These are phyloP conservation scores for Aspergillus hiratsukae DNA, from an alignment of 2,329 filamentous ascomycete genomes.

Conservation along the genomic window DNA sequence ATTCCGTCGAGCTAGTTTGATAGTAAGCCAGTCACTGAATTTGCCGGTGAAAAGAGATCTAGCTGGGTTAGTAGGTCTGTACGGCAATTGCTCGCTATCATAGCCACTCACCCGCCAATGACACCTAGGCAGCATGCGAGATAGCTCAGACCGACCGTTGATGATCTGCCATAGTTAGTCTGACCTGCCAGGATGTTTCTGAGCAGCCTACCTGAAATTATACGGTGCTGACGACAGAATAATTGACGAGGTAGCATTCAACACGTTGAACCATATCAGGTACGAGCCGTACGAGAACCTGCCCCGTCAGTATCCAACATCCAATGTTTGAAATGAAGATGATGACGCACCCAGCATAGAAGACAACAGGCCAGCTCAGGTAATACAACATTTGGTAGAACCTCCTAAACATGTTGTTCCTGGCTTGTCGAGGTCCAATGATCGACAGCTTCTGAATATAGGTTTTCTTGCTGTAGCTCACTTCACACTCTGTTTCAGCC, in stretches of 20 bases:
- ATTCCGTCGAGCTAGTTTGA: slow-evolving; percentile 37
- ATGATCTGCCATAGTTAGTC: slow-evolving; percentile 24
- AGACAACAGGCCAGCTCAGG: slow-evolving; percentile 36
- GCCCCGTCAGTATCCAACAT: slow-evolving; percentile 3
- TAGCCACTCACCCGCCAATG: slow-evolving; percentile 22
- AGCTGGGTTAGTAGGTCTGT: neutral
- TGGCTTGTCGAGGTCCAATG: slow-evolving; percentile 20
- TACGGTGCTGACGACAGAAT: slow-evolving; percentile 34
- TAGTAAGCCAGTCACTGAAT: slow-evolving; percentile 37
- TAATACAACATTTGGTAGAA: slow-evolving; percentile 31
- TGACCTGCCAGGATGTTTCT: neutral
- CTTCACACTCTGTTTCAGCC: slow-evolving; percentile 12
- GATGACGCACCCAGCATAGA: slow-evolving; percentile 32
- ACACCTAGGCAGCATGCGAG: slow-evolving; percentile 34
- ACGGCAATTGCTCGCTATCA: neutral
- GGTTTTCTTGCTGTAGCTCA: slow-evolving; percentile 26
- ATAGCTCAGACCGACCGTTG: slow-evolving; percentile 39
- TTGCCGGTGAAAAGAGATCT: slow-evolving; percentile 37
- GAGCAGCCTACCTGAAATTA: slow-evolving; percentile 28
- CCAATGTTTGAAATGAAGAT: no score
- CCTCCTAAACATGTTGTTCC: slow-evolving; percentile 32
- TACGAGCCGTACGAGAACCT: slow-evolving; percentile 39
- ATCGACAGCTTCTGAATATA: slow-evolving; percentile 32
- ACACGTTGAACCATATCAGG: slow-evolving; percentile 38
- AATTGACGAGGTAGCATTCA: slow-evolving; percentile 37